Conservation (phyloP, 352 stramenopile genomes). For the Thraustochytrium striatum region DNA sequence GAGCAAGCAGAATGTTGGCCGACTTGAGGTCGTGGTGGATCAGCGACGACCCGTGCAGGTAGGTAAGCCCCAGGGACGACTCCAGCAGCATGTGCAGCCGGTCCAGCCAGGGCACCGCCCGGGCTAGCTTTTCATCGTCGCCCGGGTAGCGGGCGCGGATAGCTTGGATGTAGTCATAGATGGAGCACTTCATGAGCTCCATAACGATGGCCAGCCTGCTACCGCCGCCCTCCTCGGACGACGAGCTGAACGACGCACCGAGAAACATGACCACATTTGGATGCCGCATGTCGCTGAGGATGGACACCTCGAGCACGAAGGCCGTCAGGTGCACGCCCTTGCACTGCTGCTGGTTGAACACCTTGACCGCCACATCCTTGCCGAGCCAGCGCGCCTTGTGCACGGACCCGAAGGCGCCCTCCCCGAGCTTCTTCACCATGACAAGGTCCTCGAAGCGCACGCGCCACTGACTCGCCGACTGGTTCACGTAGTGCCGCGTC, state of each 20-base stretch:
- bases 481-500: background rate
- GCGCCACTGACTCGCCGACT: slow-evolving; percentile 55
- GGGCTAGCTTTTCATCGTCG: too few species aligned
- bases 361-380: slow-evolving; percentile 46
- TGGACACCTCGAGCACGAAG: slow-evolving; percentile 42
- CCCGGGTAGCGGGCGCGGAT: background rate
- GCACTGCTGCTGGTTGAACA: slow-evolving; percentile 42
- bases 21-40: slow-evolving; percentile 80
- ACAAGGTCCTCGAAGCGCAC: slow-evolving; percentile 49
- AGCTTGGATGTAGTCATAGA: slow-evolving; percentile 69
- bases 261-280: slow-evolving; percentile 98
- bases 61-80: slow-evolving; percentile 77
- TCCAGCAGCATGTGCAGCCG: slow-evolving; percentile 78
- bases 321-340: slow-evolving; percentile 38
- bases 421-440: slow-evolving; percentile 16
- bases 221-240: too few species aligned
- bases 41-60: slow-evolving; percentile 79
- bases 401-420: slow-evolving; percentile 23
- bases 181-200: slow-evolving; percentile 87
- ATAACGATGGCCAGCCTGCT: slow-evolving; percentile 97
- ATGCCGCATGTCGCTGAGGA: slow-evolving; percentile 72
- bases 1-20: slow-evolving; percentile 79
- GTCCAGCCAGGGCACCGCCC: slow-evolving; percentile 76
- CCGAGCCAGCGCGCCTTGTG: slow-evolving; percentile 43
- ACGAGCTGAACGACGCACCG: slow-evolving; percentile 88